Conservation (phyloP, 441 rosid species). For the Arabidopsis hybrid region DNA sequence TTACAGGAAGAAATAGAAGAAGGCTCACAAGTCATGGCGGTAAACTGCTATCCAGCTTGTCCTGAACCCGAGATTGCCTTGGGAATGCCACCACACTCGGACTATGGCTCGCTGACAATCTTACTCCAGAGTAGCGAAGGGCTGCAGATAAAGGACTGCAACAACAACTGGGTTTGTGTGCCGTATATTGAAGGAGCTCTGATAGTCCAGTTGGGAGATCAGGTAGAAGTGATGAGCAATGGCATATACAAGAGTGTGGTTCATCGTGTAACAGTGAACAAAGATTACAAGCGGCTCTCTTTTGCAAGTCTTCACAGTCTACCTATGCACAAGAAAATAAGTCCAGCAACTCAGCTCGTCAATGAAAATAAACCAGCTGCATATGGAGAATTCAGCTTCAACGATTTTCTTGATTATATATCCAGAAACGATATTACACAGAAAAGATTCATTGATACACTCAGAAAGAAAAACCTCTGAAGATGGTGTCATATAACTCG, state of each 20-base stretch:
- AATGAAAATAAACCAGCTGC: conserved; percentile 49
- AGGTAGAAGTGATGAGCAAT: conserved; percentile 79
- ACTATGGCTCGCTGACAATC: conserved; percentile 69
- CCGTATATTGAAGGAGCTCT: conserved; percentile 59
- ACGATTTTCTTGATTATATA: conserved; percentile 57
- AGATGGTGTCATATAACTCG: conserved; percentile 18
- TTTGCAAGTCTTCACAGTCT: conserved; percentile 74
- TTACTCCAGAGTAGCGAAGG: conserved; percentile 64
- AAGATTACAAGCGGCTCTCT: conserved; percentile 54
- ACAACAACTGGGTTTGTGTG: conserved; percentile 60
- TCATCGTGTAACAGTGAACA: conserved; percentile 59
- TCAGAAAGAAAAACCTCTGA: conserved; percentile 43
- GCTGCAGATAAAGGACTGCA: conserved; percentile 59
- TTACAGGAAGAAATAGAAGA: conserved; percentile 49
- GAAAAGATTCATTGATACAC: conserved; percentile 50
- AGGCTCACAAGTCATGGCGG: conserved; percentile 59
- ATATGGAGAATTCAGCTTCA: conserved; percentile 63
- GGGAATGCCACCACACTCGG: conserved; percentile 76
- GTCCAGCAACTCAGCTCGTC: conserved; percentile 58
- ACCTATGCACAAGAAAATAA: conserved; percentile 56
- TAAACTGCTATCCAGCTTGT: conserved; percentile 80
- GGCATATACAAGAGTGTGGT: conserved; percentile 69
- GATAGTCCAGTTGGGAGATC: conserved; percentile 71
- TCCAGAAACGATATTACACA: conserved; percentile 45
- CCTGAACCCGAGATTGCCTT: conserved; percentile 73